Conservation (phyloP, 805 yeast species). For the Suhomyces sp. region DNA sequence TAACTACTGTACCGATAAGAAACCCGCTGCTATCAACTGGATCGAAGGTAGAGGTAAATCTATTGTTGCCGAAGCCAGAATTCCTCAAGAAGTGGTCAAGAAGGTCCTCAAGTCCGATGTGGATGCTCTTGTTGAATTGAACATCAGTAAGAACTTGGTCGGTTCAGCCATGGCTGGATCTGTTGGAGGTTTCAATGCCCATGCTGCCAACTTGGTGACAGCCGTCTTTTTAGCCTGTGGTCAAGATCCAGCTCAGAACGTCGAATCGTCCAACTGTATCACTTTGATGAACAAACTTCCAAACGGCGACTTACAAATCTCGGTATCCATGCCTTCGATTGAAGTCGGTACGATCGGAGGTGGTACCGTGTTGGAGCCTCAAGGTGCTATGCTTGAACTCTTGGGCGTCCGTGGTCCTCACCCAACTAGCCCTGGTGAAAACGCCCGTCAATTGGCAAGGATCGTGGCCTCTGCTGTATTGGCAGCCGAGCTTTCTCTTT, state of each 20-base stretch:
- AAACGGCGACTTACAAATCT: conserved; percentile 76
- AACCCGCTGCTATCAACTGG: conserved; percentile 98
- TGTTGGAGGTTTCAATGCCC: conserved; percentile 97
- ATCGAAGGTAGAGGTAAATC: conserved; percentile 98
- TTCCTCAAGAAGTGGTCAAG: conserved; percentile 77
- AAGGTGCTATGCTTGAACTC: conserved; percentile 91
- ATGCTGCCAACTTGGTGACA: conserved; percentile 94
- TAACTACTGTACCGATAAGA: conserved; percentile 96
- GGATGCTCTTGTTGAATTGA: conserved; percentile 85
- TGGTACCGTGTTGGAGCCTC: conserved; percentile 96
- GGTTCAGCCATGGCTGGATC: conserved; percentile 99
- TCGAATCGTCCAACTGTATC: conserved; percentile 95
- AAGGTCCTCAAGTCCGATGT: conserved; percentile 89
- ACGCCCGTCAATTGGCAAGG: conserved; percentile 89
- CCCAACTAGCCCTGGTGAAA: conserved; percentile 88
- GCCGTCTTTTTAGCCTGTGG: conserved; percentile 95
- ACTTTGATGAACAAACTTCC: conserved; percentile 82
- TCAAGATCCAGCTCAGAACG: conserved; percentile 99
- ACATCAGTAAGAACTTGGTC: conserved; percentile 81
- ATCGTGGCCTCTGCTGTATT: conserved; percentile 92
- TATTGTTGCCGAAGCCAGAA: conserved; percentile 91
- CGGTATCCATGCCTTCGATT: conserved; percentile 98
- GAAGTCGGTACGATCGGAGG: conserved; percentile 99
- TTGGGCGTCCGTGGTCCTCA: conserved; percentile 96
- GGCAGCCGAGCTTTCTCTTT: conserved; percentile 92